Evolutionary conservation across 2,329 filamentous ascomycete species (phyloP).

Genomic region (Hypoxylon sp.): DNA sequence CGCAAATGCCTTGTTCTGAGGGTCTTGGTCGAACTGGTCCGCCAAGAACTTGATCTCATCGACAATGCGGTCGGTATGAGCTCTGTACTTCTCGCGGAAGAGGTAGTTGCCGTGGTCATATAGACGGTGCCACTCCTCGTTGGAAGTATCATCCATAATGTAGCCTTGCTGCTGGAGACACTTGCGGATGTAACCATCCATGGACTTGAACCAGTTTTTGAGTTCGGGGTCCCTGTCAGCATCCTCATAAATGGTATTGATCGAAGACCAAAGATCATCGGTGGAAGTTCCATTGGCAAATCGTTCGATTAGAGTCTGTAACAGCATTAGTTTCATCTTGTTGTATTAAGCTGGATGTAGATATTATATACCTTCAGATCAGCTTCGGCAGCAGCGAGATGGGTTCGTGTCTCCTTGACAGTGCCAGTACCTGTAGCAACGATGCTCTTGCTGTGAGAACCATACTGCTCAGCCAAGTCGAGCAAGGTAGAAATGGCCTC

Average conservation of each 20-base stretch:
- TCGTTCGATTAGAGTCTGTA: conserved; percentile 87
- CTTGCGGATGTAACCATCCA: conserved; percentile 84
- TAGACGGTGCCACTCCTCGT: conserved; percentile 84
- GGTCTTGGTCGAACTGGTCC: conserved; percentile 90
- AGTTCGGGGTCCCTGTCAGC: conserved; percentile 90
- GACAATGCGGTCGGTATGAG: conserved; percentile 86
- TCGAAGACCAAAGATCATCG: conserved; percentile 86
- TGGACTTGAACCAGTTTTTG: conserved; percentile 86
- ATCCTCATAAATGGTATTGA: conserved; percentile 88
- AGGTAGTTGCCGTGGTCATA: conserved; percentile 90
- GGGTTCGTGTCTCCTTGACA: conserved; percentile 79
- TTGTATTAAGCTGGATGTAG: background rate
- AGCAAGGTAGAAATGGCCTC: conserved; percentile 92
- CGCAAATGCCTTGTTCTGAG: conserved; percentile 86
- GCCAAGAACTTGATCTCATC: conserved; percentile 93
- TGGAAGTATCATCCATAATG: conserved; percentile 86
- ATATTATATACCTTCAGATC: conserved; percentile 75
- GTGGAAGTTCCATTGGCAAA: conserved; percentile 95
- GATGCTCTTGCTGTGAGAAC: conserved; percentile 77
- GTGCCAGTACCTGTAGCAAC: conserved; percentile 76
- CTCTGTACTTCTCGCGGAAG: conserved; percentile 88
- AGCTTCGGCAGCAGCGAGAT: conserved; percentile 79
- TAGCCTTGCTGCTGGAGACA: conserved; percentile 92
- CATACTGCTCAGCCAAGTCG: conserved; percentile 86
- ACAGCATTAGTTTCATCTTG: conserved; percentile 56